Conservation (phyloP, 2,329 filamentous ascomycete species). For the Diaporthe sp. region DNA sequence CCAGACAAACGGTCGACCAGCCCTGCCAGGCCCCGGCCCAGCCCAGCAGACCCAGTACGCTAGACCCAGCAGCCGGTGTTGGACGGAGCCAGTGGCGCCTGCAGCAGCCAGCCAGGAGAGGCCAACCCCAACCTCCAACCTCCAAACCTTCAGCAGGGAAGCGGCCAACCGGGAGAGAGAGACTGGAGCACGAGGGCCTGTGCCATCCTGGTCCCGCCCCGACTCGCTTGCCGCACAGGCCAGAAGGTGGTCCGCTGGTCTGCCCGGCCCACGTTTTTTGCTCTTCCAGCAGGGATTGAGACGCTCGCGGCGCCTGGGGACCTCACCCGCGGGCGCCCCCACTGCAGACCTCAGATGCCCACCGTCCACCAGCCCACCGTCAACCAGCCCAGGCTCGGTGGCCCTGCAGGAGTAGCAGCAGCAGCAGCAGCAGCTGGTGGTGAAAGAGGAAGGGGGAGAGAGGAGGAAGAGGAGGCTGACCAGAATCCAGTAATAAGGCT, state of each 20-base stretch:
- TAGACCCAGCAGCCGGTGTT: no score
- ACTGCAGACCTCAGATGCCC: not conserved
- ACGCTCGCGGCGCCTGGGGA: conserved; percentile 9
- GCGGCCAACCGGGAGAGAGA: not conserved
- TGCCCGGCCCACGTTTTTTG: conserved; percentile 9
- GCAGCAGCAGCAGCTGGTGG: not conserved
- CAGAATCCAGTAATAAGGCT: not conserved
- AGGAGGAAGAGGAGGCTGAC: not conserved
- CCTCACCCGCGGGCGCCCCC: conserved; percentile 13
- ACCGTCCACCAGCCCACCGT: not conserved
- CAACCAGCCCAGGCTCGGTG: not conserved
- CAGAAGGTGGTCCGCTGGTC: not conserved
- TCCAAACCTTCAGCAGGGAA: conserved; percentile 6
- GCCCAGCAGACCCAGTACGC: not conserved
- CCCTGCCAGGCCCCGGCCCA: conserved; percentile 11
- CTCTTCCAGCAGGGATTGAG: conserved; percentile 1
- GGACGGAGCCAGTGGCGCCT: conserved; percentile 4
- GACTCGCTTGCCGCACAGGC: conserved; percentile 22
- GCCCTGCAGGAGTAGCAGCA: not conserved
- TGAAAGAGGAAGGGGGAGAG: not conserved
- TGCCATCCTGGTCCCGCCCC: conserved; percentile 9
- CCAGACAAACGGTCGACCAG: conserved; percentile 18
- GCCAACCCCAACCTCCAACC: conserved; percentile 10
- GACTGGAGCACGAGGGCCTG: not conserved
- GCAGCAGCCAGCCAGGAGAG: not conserved